Base-by-base conservation (phyloP, 176 grass and related monocot genomes). In the Canna indica region DNA sequence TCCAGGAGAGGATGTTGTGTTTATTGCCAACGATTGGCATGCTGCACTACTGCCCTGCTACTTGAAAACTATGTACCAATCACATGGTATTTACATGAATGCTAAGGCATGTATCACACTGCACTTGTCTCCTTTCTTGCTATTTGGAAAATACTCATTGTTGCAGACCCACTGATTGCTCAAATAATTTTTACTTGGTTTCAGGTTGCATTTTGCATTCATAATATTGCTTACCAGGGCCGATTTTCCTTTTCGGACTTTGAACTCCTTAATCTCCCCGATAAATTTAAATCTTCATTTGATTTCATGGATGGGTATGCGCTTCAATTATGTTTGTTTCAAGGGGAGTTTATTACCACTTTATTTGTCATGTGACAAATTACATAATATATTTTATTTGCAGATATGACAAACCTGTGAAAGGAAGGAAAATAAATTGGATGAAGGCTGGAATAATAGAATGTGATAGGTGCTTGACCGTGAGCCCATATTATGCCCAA, bases 11-110 rank as follows among this genome's bases (percentile, higher is more conserved):
- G 85, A 96, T 18, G 86, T 90, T 7, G 65, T 97, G 42, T 97
- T 97, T 42, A 83, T 97, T 48, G 88, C 85, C 78, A 97, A 97
- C 10, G 93, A 97, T 78, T 97, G 93, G 93, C 93, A 97, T 80
- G 90, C 88, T n/a, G 81, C 85, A 41, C 73, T 42, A 59, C 76
- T 97, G 7, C 70, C 81, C 9, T 81, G 79, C 84, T 97, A 97
- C 77, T 80, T 97, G 59, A 97, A 97, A 79, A 87, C 68, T 68
- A 81, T 83, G 64, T 97, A 91, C 72, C 76, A 87, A 67, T 14
- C 86, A 28, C 67, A 87, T 27, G 93, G 88, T 70, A 86, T 90
- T 35, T 97, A 97, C 59, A 85, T 8, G 76, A 77, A 81, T 26
- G 93, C 93, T 58, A 97, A 97, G 82, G 92, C 86, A 56, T 1